These are phyloP conservation scores for Lumnitzera littorea DNA, from an alignment of 345 rosid species.

Conservation along the genomic window DNA sequence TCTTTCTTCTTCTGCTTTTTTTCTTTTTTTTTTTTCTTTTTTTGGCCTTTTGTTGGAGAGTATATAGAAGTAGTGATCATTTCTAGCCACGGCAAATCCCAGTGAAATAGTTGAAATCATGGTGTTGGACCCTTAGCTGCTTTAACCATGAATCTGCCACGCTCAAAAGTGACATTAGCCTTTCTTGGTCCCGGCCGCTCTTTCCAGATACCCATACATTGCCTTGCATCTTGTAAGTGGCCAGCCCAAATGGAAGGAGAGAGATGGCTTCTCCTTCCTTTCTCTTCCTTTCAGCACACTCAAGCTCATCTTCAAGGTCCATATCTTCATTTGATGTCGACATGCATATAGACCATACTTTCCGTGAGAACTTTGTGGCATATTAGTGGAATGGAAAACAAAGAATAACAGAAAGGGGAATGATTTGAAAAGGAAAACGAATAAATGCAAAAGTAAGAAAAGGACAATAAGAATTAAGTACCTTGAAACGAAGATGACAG, in stretches of 20 bases:
- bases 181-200: constrained; percentile 34
- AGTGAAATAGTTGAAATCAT: constrained; percentile 43
- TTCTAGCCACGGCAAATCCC: constrained; percentile 19
- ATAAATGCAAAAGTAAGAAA: neutral
- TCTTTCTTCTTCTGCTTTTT: no score
- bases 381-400: no score
- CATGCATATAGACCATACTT: neutral
- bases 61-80: neutral
- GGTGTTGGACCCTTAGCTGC: constrained; percentile 49
- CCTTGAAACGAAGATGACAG: constrained; percentile 53
- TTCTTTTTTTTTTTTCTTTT: no score
- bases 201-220: constrained; percentile 38
- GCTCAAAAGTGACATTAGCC: constrained; percentile 34
- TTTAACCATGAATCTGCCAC: constrained; percentile 55
- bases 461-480: neutral
- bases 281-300: constrained; percentile 18
- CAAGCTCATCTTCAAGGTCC: constrained; percentile 30
- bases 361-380: no score
- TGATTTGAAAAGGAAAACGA: neutral
- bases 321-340: constrained; percentile 16
- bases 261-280: constrained; percentile 34
- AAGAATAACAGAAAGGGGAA: neutral
- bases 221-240: constrained; percentile 57
- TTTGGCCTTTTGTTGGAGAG: no score
- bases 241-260: constrained; percentile 39